These are phyloP conservation scores for Colletotrichum sidae DNA, from an alignment of 2,329 filamentous ascomycete genomes.

Conservation along the genomic window DNA sequence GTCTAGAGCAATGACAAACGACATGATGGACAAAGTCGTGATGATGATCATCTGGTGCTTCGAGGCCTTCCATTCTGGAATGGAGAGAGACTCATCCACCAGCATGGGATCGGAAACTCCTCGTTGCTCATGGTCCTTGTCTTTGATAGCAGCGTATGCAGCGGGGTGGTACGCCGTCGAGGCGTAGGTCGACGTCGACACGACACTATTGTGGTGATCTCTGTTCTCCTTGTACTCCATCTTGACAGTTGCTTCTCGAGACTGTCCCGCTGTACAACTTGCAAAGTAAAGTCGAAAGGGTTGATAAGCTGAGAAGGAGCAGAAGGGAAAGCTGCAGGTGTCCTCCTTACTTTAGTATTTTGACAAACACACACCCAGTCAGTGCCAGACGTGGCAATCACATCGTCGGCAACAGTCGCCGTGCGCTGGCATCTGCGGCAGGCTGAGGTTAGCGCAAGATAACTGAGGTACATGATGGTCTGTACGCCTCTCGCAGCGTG, in stretches of 20 bases:
- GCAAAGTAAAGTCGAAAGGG: conserved; percentile 10
- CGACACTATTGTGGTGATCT: conserved; percentile 20
- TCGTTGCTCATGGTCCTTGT: conserved; percentile 32
- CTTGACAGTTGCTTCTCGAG: conserved; percentile 28
- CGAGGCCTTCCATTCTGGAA: conserved; percentile 33
- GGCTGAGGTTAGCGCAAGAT: conserved; percentile 10
- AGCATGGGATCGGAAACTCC: conserved; percentile 30
- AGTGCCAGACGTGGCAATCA: conserved; percentile 23
- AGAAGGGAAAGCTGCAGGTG: conserved; percentile 16
- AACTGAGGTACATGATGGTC: conserved; percentile 32
- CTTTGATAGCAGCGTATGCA: conserved; percentile 34
- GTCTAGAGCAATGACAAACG: conserved; percentile 35
- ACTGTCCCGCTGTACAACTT: conserved; percentile 17
- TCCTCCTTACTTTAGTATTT: conserved; percentile 33
- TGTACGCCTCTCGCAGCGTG: conserved; percentile 18
- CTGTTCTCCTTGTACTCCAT: conserved; percentile 30
- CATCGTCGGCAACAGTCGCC: conserved; percentile 13
- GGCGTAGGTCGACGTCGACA: conserved; percentile 27
- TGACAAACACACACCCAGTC: conserved; percentile 11
- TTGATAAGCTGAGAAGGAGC: neutral
- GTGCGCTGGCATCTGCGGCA: conserved; percentile 35
- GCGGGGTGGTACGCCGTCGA: conserved; percentile 34
- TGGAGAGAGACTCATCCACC: conserved; percentile 25
- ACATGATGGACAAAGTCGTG: conserved; percentile 35
- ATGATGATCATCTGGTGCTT: conserved; percentile 37